These are phyloP conservation scores for Apiotrichum gamsii DNA, from an alignment of 1,284 basidiomycete species.

Conservation along the genomic window DNA sequence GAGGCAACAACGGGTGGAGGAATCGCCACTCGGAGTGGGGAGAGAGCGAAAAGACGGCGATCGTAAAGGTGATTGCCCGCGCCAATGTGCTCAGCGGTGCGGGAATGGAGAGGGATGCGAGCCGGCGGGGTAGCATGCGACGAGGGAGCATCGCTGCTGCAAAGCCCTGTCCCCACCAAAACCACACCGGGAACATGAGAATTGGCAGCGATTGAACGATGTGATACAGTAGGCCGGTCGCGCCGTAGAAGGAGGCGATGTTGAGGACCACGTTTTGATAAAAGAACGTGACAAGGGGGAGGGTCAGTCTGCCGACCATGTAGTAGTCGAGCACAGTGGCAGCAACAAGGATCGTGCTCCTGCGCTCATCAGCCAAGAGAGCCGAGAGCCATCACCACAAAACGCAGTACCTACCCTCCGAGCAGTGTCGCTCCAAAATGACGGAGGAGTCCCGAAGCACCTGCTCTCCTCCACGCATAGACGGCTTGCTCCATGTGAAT, in stretches of 20 bases:
- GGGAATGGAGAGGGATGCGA: conserved; percentile 24
- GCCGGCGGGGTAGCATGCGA: conserved; percentile 36
- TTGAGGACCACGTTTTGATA: conserved; percentile 72
- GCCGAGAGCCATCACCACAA: not conserved
- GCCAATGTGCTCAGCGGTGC: conserved; percentile 50
- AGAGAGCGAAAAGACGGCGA: conserved; percentile 67
- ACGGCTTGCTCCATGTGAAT: conserved; percentile 49
- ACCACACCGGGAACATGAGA: conserved; percentile 64
- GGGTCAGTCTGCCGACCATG: conserved; percentile 35
- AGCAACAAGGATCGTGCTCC: conserved; percentile 21
- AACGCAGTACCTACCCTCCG: conserved; percentile 18
- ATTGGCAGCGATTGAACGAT: conserved; percentile 79
- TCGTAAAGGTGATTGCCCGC: conserved; percentile 58
- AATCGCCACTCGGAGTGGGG: conserved; percentile 97
- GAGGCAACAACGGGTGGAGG: conserved; percentile 81
- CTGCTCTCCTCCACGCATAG: not conserved
- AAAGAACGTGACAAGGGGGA: conserved; percentile 59
- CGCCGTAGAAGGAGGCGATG: conserved; percentile 94
- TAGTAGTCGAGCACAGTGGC: conserved; percentile 39
- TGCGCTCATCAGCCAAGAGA: no score
- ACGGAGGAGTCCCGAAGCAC: not conserved
- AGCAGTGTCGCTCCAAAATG: conserved; percentile 6
- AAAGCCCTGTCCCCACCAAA: conserved; percentile 61
- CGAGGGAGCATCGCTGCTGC: conserved; percentile 21
- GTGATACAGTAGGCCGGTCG: conserved; percentile 81